Conservation (phyloP, 495 filamentous ascomycete genomes). For the Talaromyces liani region DNA sequence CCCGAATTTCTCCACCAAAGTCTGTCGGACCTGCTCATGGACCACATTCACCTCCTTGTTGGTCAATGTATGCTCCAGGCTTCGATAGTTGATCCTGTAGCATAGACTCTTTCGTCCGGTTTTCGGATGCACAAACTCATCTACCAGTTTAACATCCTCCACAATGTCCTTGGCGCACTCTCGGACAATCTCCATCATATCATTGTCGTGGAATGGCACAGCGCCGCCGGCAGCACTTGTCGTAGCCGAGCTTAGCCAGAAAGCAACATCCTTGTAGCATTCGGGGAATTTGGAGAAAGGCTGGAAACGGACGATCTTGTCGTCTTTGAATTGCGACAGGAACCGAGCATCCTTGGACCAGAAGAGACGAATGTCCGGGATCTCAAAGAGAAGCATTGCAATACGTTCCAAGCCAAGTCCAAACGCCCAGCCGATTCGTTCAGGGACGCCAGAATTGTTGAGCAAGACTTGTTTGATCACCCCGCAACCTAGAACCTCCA, state of each 20-base stretch:
- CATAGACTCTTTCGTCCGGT: slow-evolving; percentile 75
- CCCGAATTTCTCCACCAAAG: slow-evolving; percentile 59
- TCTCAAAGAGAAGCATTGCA: slow-evolving; percentile 92
- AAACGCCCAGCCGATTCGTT: slow-evolving; percentile 88
- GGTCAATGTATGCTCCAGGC: slow-evolving; percentile 79
- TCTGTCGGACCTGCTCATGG: slow-evolving; percentile 56
- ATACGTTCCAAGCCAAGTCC: slow-evolving; percentile 89
- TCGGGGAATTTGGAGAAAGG: slow-evolving; percentile 86
- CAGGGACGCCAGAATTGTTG: slow-evolving; percentile 64
- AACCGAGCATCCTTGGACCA: slow-evolving; percentile 85
- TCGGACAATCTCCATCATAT: slow-evolving; percentile 91
- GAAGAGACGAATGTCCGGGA: slow-evolving; percentile 96
- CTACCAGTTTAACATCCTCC: slow-evolving; percentile 76
- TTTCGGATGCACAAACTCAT: slow-evolving; percentile 87
- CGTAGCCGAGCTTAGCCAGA: slow-evolving; percentile 65
- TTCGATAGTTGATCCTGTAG: slow-evolving; percentile 88
- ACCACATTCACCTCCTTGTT: slow-evolving; percentile 69
- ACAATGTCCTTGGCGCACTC: slow-evolving; percentile 71
- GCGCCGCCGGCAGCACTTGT: slow-evolving; percentile 43
- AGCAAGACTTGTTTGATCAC: slow-evolving; percentile 76
- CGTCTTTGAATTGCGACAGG: slow-evolving; percentile 68
- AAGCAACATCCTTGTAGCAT: slow-evolving; percentile 85
- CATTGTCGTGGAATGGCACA: slow-evolving; percentile 77
- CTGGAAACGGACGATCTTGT: slow-evolving; percentile 60
- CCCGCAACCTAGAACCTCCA: slow-evolving; percentile 92